Evolutionary conservation across 1,139 yeast genomes (phyloP).

Genomic region (Oligophagozyma castellii): DNA sequence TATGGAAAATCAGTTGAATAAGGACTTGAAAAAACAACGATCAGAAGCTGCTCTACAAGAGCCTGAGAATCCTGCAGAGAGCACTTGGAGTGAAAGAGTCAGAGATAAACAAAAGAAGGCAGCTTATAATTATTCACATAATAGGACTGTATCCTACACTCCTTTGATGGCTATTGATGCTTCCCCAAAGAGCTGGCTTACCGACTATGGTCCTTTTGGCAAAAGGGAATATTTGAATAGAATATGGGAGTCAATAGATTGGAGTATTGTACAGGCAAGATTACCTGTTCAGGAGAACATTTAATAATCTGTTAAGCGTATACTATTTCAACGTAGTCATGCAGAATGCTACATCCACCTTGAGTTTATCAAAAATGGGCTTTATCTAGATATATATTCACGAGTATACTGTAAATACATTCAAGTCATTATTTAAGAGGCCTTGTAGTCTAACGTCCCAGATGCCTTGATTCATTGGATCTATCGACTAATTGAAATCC

Average conservation of each 20-base stretch:
- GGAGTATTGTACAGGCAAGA: conserved; percentile 51
- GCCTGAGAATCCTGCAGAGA: conserved; percentile 1
- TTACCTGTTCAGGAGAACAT: too few relatives aligned
- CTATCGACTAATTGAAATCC: too few relatives aligned
- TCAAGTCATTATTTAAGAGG: conserved; percentile 1
- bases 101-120: conserved; percentile 2
- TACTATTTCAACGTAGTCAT: too few relatives aligned
- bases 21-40: conserved; percentile 1
- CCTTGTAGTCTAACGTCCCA: too few relatives aligned
- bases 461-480: too few relatives aligned
- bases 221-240: conserved; percentile 53
- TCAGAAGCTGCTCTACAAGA: neutral
- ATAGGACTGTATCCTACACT: conserved; percentile 24
- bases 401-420: neutral
- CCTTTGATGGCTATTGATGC: conserved; percentile 62
- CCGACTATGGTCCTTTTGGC: conserved; percentile 69
- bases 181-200: conserved; percentile 51
- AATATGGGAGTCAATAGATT: conserved; percentile 58
- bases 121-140: conserved; percentile 2
- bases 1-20: conserved; percentile 1
- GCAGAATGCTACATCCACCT: too few relatives aligned
- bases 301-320: too few relatives aligned
- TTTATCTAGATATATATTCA: neutral
- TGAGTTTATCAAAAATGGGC: too few relatives aligned
- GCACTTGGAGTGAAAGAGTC: conserved; percentile 1